These are phyloP conservation scores for Tolypocladium pustulatum DNA, from an alignment of 2,329 filamentous ascomycete genomes.

Conservation along the genomic window DNA sequence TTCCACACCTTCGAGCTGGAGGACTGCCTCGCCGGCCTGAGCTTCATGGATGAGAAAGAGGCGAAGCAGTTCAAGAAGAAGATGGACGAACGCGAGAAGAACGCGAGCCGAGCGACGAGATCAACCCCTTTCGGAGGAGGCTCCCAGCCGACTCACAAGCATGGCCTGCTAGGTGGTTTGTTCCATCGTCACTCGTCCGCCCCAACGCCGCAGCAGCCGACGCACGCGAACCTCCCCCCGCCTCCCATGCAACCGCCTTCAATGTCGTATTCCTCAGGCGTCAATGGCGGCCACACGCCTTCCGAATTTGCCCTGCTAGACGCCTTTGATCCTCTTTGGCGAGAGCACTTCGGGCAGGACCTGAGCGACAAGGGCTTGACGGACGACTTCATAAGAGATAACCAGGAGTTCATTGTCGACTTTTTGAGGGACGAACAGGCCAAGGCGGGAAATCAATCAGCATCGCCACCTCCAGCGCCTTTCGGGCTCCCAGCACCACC, in stretches of 20 bases:
- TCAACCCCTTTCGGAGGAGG: constrained; percentile 62
- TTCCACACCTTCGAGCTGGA: constrained; percentile 97
- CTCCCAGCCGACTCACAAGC: constrained; percentile 27
- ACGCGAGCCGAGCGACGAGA: constrained; percentile 78
- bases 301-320: constrained; percentile 54
- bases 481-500: constrained; percentile 12
- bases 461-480: constrained; percentile 8
- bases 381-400: constrained; percentile 56
- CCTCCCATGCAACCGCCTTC: constrained; percentile 24
- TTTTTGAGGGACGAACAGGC: constrained; percentile 50
- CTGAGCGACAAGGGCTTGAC: constrained; percentile 51
- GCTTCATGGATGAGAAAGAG: constrained; percentile 95
- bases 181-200: constrained; percentile 53
- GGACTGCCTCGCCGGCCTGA: constrained; percentile 79
- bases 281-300: constrained; percentile 30
- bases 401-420: constrained; percentile 58
- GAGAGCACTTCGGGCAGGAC: constrained; percentile 55
- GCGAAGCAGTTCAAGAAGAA: constrained; percentile 96
- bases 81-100: constrained; percentile 92
- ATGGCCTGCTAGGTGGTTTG: constrained; percentile 47
- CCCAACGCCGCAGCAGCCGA: constrained; percentile 46
- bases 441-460: constrained; percentile 15
- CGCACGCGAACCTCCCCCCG: constrained; percentile 29
- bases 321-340: constrained; percentile 54
- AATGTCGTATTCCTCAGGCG: constrained; percentile 33